A percentile compares a stretch with the other conserved stretches of the same genome.
These are phyloP conservation scores for Conringia planisiliqua DNA, from an alignment of 345 rosid species.

Conservation along the genomic window DNA sequence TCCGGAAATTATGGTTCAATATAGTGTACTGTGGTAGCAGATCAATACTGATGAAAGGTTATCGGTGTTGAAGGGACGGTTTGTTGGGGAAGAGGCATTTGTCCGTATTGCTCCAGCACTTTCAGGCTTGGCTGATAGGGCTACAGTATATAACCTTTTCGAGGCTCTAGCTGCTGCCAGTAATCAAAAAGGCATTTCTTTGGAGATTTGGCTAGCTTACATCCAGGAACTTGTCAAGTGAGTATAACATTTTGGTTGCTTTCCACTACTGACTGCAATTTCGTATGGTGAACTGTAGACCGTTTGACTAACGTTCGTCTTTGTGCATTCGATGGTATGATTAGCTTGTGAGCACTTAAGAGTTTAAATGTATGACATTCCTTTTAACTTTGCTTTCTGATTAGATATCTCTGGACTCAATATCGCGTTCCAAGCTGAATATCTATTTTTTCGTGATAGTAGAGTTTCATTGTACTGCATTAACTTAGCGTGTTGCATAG, in stretches of 20 bases:
- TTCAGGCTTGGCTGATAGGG: constrained; percentile 85
- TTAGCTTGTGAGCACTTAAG: background rate
- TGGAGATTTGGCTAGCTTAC: constrained; percentile 75
- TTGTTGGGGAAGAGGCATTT: constrained; percentile 80
- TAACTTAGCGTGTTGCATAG: constrained; percentile 8
- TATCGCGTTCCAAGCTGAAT: background rate
- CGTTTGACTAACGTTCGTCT: background rate
- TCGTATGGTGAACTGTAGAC: background rate
- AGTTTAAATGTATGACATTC: background rate
- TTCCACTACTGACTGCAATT: background rate
- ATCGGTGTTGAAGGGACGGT: constrained; percentile 53
- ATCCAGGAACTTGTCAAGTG: constrained; percentile 88
- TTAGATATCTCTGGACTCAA: background rate
- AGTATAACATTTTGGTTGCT: constrained; percentile 33
- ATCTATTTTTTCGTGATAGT: background rate
- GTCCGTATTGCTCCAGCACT: constrained; percentile 83
- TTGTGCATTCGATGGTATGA: background rate
- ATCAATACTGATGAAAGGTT: constrained; percentile 28
- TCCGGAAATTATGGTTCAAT: background rate
- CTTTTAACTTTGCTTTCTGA: background rate
- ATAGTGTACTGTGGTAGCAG: background rate
- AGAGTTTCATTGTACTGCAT: background rate
- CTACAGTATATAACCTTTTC: constrained; percentile 83
- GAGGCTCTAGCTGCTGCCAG: constrained; percentile 59
- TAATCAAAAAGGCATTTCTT: constrained; percentile 62